A percentile compares a stretch with the other conserved stretches of the same genome.
These are phyloP conservation scores for Colletotrichum tropicicola DNA, from an alignment of 2,329 filamentous ascomycete genomes.

Conservation along the genomic window DNA sequence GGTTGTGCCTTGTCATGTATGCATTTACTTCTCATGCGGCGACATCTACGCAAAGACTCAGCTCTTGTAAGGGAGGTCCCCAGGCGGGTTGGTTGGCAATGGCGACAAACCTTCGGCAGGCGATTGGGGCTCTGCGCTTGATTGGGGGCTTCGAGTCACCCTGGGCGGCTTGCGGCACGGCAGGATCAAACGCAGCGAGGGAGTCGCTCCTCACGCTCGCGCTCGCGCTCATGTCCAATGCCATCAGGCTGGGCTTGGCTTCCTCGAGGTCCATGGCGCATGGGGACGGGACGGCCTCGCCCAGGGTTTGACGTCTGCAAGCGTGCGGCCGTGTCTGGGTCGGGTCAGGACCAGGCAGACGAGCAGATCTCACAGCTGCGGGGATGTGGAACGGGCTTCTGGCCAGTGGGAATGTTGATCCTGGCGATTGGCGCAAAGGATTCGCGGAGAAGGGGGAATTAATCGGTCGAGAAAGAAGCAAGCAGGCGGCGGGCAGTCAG, in stretches of 20 bases:
- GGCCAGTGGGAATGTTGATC: conserved; percentile 5
- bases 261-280: conserved; percentile 29
- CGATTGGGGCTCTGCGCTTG: conserved; percentile 61
- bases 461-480: conserved; percentile 5
- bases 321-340: not conserved
- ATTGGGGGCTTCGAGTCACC: conserved; percentile 37
- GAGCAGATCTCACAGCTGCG: conserved; percentile 1
- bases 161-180: not conserved
- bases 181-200: conserved; percentile 1
- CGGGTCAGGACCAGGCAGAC: not conserved
- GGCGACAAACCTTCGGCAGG: conserved; percentile 58
- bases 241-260: conserved; percentile 21
- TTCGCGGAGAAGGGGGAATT: conserved; percentile 5
- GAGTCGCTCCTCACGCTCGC: conserved; percentile 20
- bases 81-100: not conserved
- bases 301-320: not conserved
- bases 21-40: conserved; percentile 66
- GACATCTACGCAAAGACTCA: conserved; percentile 52
- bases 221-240: conserved; percentile 13
- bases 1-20: conserved; percentile 56
- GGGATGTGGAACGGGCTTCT: conserved; percentile 6
- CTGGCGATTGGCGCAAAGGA: conserved; percentile 8
- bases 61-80: not conserved
- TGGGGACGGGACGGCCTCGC: not conserved
- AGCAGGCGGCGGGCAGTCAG: not conserved